Conservation (phyloP, 2,329 filamentous ascomycete species). For the Xylariomycetidae sp. region DNA sequence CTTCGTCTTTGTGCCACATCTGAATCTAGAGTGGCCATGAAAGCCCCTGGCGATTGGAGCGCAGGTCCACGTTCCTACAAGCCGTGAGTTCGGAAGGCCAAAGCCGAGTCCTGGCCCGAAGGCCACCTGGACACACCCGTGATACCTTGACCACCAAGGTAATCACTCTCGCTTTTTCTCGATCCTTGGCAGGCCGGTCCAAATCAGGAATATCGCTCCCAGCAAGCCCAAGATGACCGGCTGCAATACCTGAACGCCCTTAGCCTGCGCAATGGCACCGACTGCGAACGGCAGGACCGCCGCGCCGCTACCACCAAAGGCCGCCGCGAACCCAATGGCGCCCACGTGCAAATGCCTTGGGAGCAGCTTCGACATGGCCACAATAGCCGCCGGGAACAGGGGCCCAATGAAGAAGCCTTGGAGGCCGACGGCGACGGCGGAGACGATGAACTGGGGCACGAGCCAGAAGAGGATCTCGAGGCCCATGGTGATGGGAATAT, state of each 20-base stretch:
- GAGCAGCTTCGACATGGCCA: conserved; percentile 62
- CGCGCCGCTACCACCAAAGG: conserved; percentile 68
- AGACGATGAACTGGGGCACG: conserved; percentile 70
- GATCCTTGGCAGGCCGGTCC: conserved; percentile 39
- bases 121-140: too few relatives aligned
- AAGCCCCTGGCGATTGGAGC: too few relatives aligned
- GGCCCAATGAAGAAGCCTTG: conserved; percentile 78
- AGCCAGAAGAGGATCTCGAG: conserved; percentile 76
- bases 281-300: conserved; percentile 61
- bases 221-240: conserved; percentile 49
- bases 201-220: conserved; percentile 36
- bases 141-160: too few relatives aligned
- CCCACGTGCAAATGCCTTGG: conserved; percentile 70
- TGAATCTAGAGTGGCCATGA: too few relatives aligned
- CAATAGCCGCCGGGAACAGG: conserved; percentile 66
- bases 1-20: too few relatives aligned
- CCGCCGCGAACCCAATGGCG: conserved; percentile 70
- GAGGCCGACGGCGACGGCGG: conserved; percentile 62
- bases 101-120: too few relatives aligned
- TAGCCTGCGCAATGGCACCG: conserved; percentile 56
- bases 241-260: conserved; percentile 50
- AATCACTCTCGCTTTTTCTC: conserved; percentile 34
- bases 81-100: too few relatives aligned
- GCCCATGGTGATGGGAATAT: conserved; percentile 57
- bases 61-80: too few relatives aligned